These are phyloP conservation scores for Bothia castanella DNA, from an alignment of 1,284 basidiomycete species.

Conservation along the genomic window DNA sequence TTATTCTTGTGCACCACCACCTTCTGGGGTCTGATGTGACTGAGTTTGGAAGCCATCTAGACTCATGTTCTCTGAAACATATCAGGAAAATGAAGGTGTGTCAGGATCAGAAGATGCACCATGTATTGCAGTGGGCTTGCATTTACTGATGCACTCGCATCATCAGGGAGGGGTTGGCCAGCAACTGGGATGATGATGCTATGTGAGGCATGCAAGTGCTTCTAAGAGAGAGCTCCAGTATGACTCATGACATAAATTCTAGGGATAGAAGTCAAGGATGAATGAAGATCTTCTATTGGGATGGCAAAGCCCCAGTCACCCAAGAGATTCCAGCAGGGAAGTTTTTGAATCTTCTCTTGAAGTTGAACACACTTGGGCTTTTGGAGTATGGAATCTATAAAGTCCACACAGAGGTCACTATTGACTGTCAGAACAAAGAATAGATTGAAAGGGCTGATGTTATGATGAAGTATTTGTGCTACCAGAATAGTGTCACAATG, in stretches of 20 bases:
- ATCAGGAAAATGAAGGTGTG: not conserved
- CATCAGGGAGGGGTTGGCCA: not conserved
- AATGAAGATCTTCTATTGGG: not conserved
- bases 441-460: conserved; percentile 11
- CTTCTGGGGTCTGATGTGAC: not conserved
- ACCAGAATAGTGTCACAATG: conserved; percentile 1
- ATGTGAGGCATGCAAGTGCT: not conserved
- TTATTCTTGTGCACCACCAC: not conserved
- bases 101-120: not conserved
- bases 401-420: too few species aligned
- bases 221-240: not conserved
- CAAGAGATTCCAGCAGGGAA: not conserved
- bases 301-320: conserved; percentile 8
- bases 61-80: conserved; percentile 5
- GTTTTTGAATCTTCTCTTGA: not conserved
- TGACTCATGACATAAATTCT: not conserved
- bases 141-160: not conserved
- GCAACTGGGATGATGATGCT: not conserved
- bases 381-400: too few species aligned
- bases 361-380: too few species aligned
- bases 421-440: not conserved
- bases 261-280: not conserved
- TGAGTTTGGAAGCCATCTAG: conserved; percentile 15
- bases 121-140: conserved; percentile 1
- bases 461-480: not conserved